Evolutionary conservation across 2,329 filamentous ascomycete species (phyloP), one percentile per base, ranked within the genome.

Genomic region (Niveomyces coronatus): DNA sequence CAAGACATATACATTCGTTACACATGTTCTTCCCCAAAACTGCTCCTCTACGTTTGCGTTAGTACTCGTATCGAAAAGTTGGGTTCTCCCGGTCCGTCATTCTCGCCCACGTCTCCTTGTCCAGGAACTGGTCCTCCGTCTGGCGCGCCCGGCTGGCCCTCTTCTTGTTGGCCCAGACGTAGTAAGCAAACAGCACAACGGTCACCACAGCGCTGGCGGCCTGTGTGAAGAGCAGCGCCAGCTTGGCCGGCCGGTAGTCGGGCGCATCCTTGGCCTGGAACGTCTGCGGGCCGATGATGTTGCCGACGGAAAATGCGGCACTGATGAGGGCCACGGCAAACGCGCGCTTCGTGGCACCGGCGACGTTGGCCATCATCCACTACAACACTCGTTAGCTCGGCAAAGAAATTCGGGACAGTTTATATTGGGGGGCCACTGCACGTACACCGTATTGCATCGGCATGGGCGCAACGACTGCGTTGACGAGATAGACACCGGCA

Each of bases 21-120:
- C n/a, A n/a, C n/a, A n/a, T n/a, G n/a, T n/a, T n/a, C n/a, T n/a
- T n/a, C n/a, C n/a, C n/a, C n/a, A n/a, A 26, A 5, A 11, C 19
- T n/a, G 18, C 20, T n/a, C 26, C 26, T 18, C 4, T 1, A 30
- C 6, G 17, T 19, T 24, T n/a, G 9, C 19, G 15, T 16, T 54
- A 66, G 32, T 65, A 65, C 3, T 57, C 57, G 48, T 78, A 77
- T 32, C 70, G 63, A 50, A 78, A 77, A 13, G 60, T 63, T 47
- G 62, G 65, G 47, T 79, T 77, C 55, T 78, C 66, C 49, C 54
- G 63, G 43, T 78, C 74, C 8, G 73, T 78, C 58, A 71, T 53
- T 15, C 65, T 61, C 20, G 55, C 56, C 65, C 61, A 76, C 4
- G 57, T 55, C 41, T 67, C 60, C 4, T 56, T 60, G 11, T 53